These are phyloP conservation scores for Talaromyces funiculosus DNA, from an alignment of 2,329 filamentous ascomycete species.

Conservation along the genomic window DNA sequence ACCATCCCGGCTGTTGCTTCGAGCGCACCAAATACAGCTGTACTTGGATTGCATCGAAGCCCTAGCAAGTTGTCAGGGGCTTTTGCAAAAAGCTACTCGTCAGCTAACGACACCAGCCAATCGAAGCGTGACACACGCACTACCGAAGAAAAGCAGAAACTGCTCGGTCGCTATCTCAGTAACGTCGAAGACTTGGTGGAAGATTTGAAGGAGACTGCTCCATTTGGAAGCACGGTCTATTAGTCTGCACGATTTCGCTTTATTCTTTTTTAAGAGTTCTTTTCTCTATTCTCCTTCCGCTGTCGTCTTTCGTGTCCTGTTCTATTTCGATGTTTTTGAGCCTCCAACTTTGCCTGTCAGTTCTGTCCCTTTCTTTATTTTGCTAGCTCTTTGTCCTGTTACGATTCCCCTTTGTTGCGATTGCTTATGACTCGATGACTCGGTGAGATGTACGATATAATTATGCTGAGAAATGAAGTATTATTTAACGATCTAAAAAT, in stretches of 20 bases:
- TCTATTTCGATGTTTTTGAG: neutral
- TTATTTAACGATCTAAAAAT: neutral
- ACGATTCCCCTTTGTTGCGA: slow-evolving; percentile 15
- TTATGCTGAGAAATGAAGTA: neutral
- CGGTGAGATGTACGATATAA: slow-evolving; percentile 8
- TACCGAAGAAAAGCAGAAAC: slow-evolving; percentile 74
- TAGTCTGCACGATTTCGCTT: slow-evolving; percentile 12
- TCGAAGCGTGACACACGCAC: slow-evolving; percentile 49
- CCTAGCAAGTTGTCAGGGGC: slow-evolving; percentile 62
- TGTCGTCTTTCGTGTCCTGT: neutral
- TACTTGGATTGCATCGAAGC: slow-evolving; percentile 56
- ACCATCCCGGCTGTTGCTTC: slow-evolving; percentile 19
- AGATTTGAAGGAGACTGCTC: slow-evolving; percentile 72
- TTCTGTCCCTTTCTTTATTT: neutral
- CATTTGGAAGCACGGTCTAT: slow-evolving; percentile 56
- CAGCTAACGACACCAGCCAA: slow-evolving; percentile 21
- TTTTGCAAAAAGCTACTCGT: slow-evolving; percentile 42
- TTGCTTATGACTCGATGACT: slow-evolving; percentile 6
- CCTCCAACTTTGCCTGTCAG: neutral
- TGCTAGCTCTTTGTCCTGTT: slow-evolving; percentile 8
- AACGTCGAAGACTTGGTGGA: slow-evolving; percentile 81
- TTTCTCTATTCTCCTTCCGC: neutral
- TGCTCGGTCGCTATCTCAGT: slow-evolving; percentile 70
- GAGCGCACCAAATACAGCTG: slow-evolving; percentile 35
- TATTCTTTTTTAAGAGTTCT: neutral